A percentile compares a stretch with the other conserved stretches of the same genome.
phyloP scores from a whole-genome alignment of 768 basidiomycete species.

The Candolleomyces efflorescens region DNA sequence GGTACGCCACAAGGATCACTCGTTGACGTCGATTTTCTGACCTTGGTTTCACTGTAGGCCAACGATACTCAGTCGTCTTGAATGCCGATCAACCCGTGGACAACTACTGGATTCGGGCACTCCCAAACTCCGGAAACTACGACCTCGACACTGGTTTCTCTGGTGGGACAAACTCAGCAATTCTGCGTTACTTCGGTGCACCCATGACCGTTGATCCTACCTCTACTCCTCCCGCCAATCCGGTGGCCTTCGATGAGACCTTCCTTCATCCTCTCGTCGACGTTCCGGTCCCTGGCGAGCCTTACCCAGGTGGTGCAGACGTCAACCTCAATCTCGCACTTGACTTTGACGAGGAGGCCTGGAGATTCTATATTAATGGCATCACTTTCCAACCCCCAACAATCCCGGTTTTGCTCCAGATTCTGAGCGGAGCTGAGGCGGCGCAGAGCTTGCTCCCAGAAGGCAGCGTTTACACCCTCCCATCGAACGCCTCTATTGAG shows the following conservation, averaged over 20 bases:
- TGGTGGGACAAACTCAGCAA: slow-evolving; percentile 36
- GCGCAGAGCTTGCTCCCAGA: slow-evolving; percentile 37
- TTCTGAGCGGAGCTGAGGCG: slow-evolving; percentile 37
- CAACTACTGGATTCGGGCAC: slow-evolving; percentile 41
- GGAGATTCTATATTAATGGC: slow-evolving; percentile 14
- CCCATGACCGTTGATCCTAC: slow-evolving; percentile 20
- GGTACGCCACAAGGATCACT: slow-evolving; percentile 12
- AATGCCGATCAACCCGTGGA: slow-evolving; percentile 35
- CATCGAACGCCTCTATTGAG: slow-evolving; percentile 45
- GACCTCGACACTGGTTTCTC: slow-evolving; percentile 17
- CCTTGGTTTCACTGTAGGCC: slow-evolving; percentile 15
- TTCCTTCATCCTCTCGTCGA: slow-evolving; percentile 17
- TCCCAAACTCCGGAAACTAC: slow-evolving; percentile 16
- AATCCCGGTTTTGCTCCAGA: slow-evolving; percentile 46
- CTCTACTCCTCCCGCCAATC: slow-evolving; percentile 3
- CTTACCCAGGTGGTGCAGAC: slow-evolving; percentile 17
- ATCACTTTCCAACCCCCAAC: slow-evolving; percentile 22
- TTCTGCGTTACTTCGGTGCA: slow-evolving; percentile 40
- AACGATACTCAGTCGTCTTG: slow-evolving; percentile 34
- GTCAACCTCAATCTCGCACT: slow-evolving; percentile 17
- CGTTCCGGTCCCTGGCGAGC: slow-evolving; percentile 19
- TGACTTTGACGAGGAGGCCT: slow-evolving; percentile 8
- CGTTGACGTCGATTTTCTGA: background rate
- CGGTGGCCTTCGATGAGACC: slow-evolving; percentile 17
- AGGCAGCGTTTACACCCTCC: slow-evolving; percentile 40